Conservation (phyloP, 2,329 filamentous ascomycete genomes). For the Pyricularia sp. region DNA sequence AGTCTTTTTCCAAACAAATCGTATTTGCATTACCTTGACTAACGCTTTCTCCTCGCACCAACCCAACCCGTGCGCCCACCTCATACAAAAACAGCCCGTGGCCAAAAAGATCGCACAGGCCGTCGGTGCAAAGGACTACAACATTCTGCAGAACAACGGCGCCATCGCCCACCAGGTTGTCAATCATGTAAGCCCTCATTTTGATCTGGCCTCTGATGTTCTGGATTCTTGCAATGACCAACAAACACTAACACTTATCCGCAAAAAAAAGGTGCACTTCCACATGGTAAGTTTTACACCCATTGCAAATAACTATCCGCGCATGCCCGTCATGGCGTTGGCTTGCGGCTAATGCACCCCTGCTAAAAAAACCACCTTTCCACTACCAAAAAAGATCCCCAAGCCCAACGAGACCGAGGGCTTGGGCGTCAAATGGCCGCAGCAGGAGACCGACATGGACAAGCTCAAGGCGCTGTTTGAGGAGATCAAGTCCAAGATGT, state of each 20-base stretch:
- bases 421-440: slow-evolving; percentile 63
- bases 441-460: slow-evolving; percentile 68
- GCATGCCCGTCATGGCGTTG: not conserved
- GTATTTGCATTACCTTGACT: not conserved
- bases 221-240: not conserved
- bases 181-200: slow-evolving; percentile 60
- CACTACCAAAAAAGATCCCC: slow-evolving; percentile 59
- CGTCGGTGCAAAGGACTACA: slow-evolving; percentile 72
- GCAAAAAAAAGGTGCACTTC: slow-evolving; percentile 65
- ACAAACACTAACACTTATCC: not conserved
- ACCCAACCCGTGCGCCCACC: not conserved
- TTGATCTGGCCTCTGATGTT: not conserved
- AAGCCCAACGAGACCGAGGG: slow-evolving; percentile 83
- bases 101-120: slow-evolving; percentile 81
- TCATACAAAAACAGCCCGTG: slow-evolving; percentile 43
- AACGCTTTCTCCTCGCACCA: not conserved
- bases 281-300: slow-evolving; percentile 59
- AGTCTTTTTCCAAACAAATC: not conserved
- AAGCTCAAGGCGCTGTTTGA: slow-evolving; percentile 70
- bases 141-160: slow-evolving; percentile 95
- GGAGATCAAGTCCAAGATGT: slow-evolving; percentile 88
- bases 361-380: not conserved
- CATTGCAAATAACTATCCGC: not conserved
- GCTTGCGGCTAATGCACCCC: not conserved
- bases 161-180: slow-evolving; percentile 85